phyloP scores from a whole-genome alignment of 345 rosid genomes.

The Pugionium cornutum region DNA sequence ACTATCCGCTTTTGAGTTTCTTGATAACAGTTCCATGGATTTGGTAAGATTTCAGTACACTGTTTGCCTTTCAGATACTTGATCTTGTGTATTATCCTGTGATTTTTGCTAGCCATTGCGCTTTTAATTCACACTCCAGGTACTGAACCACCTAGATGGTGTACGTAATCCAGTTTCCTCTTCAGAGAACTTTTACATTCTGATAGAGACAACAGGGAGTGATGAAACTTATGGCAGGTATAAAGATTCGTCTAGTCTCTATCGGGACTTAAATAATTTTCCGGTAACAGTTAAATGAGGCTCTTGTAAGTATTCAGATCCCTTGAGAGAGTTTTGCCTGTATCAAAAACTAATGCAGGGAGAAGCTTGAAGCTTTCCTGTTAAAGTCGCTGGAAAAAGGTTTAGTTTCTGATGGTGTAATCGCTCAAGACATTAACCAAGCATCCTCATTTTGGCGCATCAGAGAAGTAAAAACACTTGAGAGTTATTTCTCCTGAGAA shows the following conservation, averaged over 20 bases:
- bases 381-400: slow-evolving; percentile 75
- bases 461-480: slow-evolving; percentile 60
- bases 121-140: slow-evolving; percentile 44
- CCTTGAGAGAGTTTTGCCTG: slow-evolving; percentile 7
- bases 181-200: slow-evolving; percentile 71
- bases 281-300: neutral
- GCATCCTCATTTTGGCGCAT: slow-evolving; percentile 87
- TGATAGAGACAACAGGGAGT: slow-evolving; percentile 90
- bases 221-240: slow-evolving; percentile 74
- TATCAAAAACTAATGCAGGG: slow-evolving; percentile 47
- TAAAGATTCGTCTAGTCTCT: neutral
- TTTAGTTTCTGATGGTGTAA: slow-evolving; percentile 83
- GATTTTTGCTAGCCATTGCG: neutral
- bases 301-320: slow-evolving; percentile 19
- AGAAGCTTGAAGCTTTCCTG: slow-evolving; percentile 89
- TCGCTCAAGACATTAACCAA: slow-evolving; percentile 93
- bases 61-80: slow-evolving; percentile 10
- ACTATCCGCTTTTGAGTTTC: slow-evolving; percentile 88
- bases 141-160: slow-evolving; percentile 76
- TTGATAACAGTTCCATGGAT: slow-evolving; percentile 75
- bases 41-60: slow-evolving; percentile 50
- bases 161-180: slow-evolving; percentile 81
- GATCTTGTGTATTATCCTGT: neutral
- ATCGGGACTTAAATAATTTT: neutral
- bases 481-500: neutral